Evolutionary conservation across 352 stramenopile species (phyloP).

Genomic region (Phytophthora pinifolia): DNA sequence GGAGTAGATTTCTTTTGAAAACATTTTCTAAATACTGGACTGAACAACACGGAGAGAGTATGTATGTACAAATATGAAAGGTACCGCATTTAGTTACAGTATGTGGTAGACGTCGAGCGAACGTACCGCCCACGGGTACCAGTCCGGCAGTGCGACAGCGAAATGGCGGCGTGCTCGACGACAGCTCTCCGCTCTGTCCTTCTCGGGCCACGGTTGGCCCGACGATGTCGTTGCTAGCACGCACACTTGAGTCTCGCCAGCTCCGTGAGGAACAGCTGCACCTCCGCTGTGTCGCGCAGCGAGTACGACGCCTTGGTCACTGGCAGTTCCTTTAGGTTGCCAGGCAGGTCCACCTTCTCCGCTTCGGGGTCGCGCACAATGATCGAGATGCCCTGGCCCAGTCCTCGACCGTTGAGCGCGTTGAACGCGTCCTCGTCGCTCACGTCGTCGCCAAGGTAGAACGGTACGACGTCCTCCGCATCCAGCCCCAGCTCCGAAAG

Average conservation of each 20-base stretch:
- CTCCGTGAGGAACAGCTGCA: slow-evolving; percentile 57
- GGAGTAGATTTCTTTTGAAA: slow-evolving; percentile 10
- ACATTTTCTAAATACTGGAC: slow-evolving; percentile 6
- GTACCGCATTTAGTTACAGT: slow-evolving; percentile 27
- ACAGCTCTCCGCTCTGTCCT: slow-evolving; percentile 18
- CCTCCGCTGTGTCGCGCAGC: slow-evolving; percentile 53
- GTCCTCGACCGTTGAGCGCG: slow-evolving; percentile 44
- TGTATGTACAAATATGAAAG: slow-evolving; percentile 24
- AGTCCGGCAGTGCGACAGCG: background rate
- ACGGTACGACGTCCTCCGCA: slow-evolving; percentile 65
- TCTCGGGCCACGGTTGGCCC: background rate
- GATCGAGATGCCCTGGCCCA: slow-evolving; percentile 59
- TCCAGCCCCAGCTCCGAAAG: slow-evolving; percentile 65
- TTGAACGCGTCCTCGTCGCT: slow-evolving; percentile 78
- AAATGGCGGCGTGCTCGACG: slow-evolving; percentile 7
- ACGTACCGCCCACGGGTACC: slow-evolving; percentile 8
- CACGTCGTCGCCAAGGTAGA: slow-evolving; percentile 82
- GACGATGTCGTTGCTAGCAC: slow-evolving; percentile 27
- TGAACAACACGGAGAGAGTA: background rate
- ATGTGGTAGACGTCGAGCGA: slow-evolving; percentile 24
- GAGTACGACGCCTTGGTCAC: slow-evolving; percentile 58
- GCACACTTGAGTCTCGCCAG: slow-evolving; percentile 41
- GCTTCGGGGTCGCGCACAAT: slow-evolving; percentile 64
- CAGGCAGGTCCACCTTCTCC: slow-evolving; percentile 45
- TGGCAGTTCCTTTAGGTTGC: slow-evolving; percentile 46